A percentile compares a stretch with the other conserved stretches of the same genome.
Conservation (phyloP, 768 basidiomycete species). For the Mycena belliarum region DNA sequence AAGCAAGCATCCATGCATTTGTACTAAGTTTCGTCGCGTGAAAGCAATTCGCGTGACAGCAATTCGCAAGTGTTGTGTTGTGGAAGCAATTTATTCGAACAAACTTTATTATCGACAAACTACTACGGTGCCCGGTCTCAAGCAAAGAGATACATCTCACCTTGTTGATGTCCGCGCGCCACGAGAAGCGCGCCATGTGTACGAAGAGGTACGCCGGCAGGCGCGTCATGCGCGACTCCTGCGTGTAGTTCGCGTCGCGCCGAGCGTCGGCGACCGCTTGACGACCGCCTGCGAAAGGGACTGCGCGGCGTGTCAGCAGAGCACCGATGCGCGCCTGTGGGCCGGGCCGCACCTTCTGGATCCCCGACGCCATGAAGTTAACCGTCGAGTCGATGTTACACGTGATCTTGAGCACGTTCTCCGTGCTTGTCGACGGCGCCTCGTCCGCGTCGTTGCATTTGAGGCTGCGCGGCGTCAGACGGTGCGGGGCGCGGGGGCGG, state of each 20-base stretch:
- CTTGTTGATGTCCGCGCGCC: conserved; percentile 86
- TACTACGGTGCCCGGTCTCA: too few relatives aligned
- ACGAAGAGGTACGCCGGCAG: conserved; percentile 85
- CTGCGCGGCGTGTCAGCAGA: conserved; percentile 38
- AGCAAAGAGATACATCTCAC: not conserved
- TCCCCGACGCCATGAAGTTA: conserved; percentile 87
- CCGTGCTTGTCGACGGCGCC: conserved; percentile 55
- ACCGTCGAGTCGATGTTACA: conserved; percentile 89
- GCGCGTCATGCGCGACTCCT: conserved; percentile 78
- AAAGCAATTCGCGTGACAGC: too few relatives aligned
- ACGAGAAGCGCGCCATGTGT: conserved; percentile 96
- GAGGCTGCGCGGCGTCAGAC: conserved; percentile 46
- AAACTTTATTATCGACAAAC: too few relatives aligned
- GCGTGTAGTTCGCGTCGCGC: conserved; percentile 79
- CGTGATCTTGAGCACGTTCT: conserved; percentile 84
- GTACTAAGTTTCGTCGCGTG: too few relatives aligned
- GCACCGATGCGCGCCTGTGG: not conserved
- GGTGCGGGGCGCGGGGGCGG: not conserved
- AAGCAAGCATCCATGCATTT: too few relatives aligned
- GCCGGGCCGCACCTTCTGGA: conserved; percentile 61
- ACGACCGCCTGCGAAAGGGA: conserved; percentile 84
- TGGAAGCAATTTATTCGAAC: too few relatives aligned
- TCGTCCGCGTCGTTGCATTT: conserved; percentile 85
- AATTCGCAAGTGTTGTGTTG: too few relatives aligned
- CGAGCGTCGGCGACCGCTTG: conserved; percentile 79